Evolutionary conservation across 129 eudicot species (phyloP).

Genomic region (Dittrichia graveolens): DNA sequence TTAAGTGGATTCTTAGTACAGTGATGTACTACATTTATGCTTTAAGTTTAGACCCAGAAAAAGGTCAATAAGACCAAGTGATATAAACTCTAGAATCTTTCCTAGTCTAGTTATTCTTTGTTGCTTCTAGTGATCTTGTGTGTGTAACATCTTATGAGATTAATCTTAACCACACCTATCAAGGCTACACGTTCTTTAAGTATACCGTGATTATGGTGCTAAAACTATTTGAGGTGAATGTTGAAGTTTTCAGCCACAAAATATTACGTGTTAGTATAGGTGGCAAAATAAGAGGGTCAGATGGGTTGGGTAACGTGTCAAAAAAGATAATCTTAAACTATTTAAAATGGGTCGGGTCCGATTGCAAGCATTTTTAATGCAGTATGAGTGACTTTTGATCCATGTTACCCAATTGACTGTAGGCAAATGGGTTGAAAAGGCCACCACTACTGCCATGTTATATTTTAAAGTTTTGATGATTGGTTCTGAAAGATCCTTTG

Average conservation of each 20-base stretch:
- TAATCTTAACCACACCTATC: constrained; percentile 1
- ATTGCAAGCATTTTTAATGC: background rate
- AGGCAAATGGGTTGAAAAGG: no score
- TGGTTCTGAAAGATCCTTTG: background rate
- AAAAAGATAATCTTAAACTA: no score
- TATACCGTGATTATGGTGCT: background rate
- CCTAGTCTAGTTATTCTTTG: background rate
- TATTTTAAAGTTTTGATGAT: background rate
- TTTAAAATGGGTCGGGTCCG: background rate
- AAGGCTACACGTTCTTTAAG: background rate
- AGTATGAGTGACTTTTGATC: no score
- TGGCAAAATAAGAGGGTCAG: background rate
- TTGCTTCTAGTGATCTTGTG: background rate
- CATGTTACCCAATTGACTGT: no score
- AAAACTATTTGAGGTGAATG: background rate
- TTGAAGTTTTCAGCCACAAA: background rate
- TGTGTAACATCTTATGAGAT: constrained; percentile 1
- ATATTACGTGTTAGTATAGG: background rate
- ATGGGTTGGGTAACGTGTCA: no score
- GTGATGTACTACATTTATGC: background rate
- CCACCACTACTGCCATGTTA: background rate
- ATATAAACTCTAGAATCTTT: background rate
- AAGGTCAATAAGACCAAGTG: background rate
- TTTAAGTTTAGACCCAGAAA: background rate
- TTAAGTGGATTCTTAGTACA: background rate